Conservation (phyloP, 352 stramenopile species). For the Pythium rishiriense region DNA sequence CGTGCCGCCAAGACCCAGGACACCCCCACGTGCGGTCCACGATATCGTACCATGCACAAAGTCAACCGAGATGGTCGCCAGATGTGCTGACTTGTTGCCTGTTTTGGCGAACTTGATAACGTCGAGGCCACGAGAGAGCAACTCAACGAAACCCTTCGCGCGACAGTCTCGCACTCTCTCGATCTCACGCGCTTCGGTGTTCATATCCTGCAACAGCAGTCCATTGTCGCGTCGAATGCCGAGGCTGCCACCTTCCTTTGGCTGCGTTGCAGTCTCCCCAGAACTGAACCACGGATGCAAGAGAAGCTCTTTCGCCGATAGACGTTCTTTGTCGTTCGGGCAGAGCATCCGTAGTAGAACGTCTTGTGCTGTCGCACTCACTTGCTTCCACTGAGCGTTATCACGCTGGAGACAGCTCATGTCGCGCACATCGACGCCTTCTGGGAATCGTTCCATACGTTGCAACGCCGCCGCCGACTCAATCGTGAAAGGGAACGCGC, state of each 20-base stretch:
- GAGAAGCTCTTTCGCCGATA: conserved; percentile 64
- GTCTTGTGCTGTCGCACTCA: conserved; percentile 61
- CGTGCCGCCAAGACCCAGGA: conserved; percentile 12
- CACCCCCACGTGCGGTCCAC: conserved; percentile 48
- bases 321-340: conserved; percentile 46
- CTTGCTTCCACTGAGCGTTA: conserved; percentile 57
- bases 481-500: conserved; percentile 75
- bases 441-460: conserved; percentile 59
- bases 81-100: conserved; percentile 43
- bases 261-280: neutral
- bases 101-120: conserved; percentile 61
- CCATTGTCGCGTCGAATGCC: conserved; percentile 11
- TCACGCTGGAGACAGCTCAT: conserved; percentile 72
- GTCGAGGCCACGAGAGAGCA: conserved; percentile 62
- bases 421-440: conserved; percentile 68
- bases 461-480: conserved; percentile 69
- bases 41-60: conserved; percentile 41
- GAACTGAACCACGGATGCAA: conserved; percentile 63
- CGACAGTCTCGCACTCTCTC: conserved; percentile 54
- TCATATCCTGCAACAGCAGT: neutral
- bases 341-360: conserved; percentile 61
- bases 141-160: conserved; percentile 58
- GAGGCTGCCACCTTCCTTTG: neutral
- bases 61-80: conserved; percentile 49
- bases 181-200: conserved; percentile 26